A percentile compares a stretch with the other conserved stretches of the same genome.
Conservation (phyloP, 2,329 filamentous ascomycete species). For the Periconia digitata region DNA sequence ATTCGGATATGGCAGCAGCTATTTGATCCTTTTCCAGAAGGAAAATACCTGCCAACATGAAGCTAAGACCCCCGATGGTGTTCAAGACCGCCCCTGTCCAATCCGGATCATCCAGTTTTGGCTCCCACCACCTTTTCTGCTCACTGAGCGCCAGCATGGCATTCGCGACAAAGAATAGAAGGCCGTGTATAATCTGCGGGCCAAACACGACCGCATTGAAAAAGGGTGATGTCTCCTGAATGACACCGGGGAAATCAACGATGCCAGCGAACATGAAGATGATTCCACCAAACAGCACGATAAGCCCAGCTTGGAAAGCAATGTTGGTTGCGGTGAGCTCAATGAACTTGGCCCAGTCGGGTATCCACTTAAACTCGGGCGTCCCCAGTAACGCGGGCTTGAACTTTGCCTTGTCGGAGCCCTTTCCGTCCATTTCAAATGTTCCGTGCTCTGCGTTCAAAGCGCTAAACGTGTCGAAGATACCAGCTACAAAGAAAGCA, state of each 20-base stretch:
- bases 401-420: constrained; percentile 14
- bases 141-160: constrained; percentile 25
- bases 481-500: constrained; percentile 29
- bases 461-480: constrained; percentile 28
- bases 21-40: constrained; percentile 17
- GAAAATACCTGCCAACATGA: constrained; percentile 31
- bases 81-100: constrained; percentile 32
- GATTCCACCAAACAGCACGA: constrained; percentile 31
- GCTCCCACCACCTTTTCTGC: constrained; percentile 31
- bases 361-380: constrained; percentile 29
- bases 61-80: constrained; percentile 26
- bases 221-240: constrained; percentile 15
- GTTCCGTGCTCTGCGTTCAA: constrained; percentile 25
- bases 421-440: constrained; percentile 13
- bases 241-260: constrained; percentile 28
- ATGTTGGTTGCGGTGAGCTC: constrained; percentile 20
- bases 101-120: constrained; percentile 22
- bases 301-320: constrained; percentile 32
- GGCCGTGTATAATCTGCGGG: constrained; percentile 27
- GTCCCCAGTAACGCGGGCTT: constrained; percentile 26
- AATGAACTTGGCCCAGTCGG: constrained; percentile 15
- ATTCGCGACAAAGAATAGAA: constrained; percentile 29
- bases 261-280: constrained; percentile 34
- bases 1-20: constrained; percentile 16
- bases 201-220: constrained; percentile 25